Evolutionary conservation across 345 rosid genomes (phyloP).

Genomic region (Turritis glabra): DNA sequence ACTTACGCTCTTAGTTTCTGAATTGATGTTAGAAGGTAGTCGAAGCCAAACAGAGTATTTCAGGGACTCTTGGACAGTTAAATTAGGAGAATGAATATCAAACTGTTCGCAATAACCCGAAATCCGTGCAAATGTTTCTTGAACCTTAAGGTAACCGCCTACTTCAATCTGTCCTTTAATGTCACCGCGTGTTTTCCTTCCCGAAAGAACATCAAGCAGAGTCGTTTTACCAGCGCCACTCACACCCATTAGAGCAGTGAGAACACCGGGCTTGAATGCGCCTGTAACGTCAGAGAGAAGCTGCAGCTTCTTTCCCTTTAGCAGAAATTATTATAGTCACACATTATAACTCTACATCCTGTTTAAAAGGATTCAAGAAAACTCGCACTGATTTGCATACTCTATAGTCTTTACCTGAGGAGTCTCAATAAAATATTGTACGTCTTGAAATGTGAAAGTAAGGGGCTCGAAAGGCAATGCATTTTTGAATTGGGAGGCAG

Average conservation of each 20-base stretch:
- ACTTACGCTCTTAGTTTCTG: slow-evolving; percentile 31
- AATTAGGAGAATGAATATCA: slow-evolving; percentile 64
- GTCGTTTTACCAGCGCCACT: slow-evolving; percentile 85
- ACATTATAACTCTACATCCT: slow-evolving; percentile 33
- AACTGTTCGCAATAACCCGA: slow-evolving; percentile 66
- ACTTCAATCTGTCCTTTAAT: slow-evolving; percentile 56
- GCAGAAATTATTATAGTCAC: slow-evolving; percentile 8
- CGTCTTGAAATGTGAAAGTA: slow-evolving; percentile 56
- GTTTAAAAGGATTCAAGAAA: slow-evolving; percentile 36
- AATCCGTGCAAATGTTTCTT: slow-evolving; percentile 60
- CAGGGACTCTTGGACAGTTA: slow-evolving; percentile 58
- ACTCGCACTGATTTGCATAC: background rate
- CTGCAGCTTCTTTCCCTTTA: slow-evolving; percentile 49
- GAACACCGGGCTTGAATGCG: slow-evolving; percentile 63
- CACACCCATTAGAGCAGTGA: slow-evolving; percentile 69
- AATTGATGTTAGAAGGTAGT: slow-evolving; percentile 38
- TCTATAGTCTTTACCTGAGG: slow-evolving; percentile 37
- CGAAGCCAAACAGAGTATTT: slow-evolving; percentile 57
- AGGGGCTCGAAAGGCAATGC: slow-evolving; percentile 67
- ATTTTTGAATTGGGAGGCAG: background rate
- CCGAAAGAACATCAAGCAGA: slow-evolving; percentile 66
- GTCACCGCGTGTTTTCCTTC: slow-evolving; percentile 56
- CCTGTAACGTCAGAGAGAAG: slow-evolving; percentile 56
- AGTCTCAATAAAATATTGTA: slow-evolving; percentile 59
- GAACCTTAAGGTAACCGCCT: slow-evolving; percentile 57